These are phyloP conservation scores for Colletotrichum spaethianum DNA, from an alignment of 2,329 filamentous ascomycete species.

Conservation along the genomic window DNA sequence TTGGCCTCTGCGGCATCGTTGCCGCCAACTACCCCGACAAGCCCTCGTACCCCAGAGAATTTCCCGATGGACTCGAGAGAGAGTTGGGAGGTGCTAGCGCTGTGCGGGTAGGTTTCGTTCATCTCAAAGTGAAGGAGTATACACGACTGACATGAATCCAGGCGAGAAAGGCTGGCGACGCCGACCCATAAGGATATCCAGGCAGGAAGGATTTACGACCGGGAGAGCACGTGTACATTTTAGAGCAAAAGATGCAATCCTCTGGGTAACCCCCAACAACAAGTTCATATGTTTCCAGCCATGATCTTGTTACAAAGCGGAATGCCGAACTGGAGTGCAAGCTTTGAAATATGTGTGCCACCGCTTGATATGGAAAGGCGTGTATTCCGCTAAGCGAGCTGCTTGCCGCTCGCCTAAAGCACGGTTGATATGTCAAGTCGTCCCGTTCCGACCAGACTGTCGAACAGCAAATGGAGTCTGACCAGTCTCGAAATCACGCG, in stretches of 20 bases:
- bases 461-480: background rate
- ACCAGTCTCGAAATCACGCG: background rate
- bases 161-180: conserved; percentile 71
- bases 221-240: conserved; percentile 39
- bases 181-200: conserved; percentile 59
- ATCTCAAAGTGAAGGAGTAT: background rate
- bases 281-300: conserved; percentile 30
- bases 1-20: conserved; percentile 77
- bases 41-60: conserved; percentile 78
- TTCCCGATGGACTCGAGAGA: conserved; percentile 79
- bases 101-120: conserved; percentile 69
- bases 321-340: background rate
- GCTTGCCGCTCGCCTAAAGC: background rate
- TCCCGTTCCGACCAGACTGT: no score
- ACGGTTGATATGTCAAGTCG: background rate
- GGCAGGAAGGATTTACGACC: conserved; percentile 14
- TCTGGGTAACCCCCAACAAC: conserved; percentile 28
- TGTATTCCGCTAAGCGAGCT: background rate
- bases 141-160: conserved; percentile 42
- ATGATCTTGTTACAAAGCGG: background rate
- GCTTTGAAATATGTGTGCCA: background rate
- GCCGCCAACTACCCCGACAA: conserved; percentile 80
- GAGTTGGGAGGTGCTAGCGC: conserved; percentile 82
- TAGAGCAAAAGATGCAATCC: conserved; percentile 40
- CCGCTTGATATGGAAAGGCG: no score